Percentiles rank a stretch among this genome's conserved stretches.
phyloP scores from a whole-genome alignment of 371 early-diverging fungal genomes.

The Smittium culicis region DNA sequence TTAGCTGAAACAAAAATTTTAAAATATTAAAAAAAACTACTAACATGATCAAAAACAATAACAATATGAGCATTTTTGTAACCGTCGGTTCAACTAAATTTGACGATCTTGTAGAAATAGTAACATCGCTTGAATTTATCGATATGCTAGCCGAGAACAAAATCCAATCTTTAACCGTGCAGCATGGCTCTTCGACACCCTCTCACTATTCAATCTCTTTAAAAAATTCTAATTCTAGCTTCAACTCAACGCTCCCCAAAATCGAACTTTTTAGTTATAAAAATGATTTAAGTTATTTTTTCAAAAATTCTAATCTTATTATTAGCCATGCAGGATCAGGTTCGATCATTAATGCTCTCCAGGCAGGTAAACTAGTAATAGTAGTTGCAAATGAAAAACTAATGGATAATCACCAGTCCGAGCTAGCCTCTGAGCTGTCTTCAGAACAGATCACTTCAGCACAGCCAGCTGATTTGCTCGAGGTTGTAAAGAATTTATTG shows the following conservation, averaged over 20 bases:
- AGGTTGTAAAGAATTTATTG: too few species aligned
- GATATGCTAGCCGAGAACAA: conserved; percentile 30
- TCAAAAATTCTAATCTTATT: conserved; percentile 29
- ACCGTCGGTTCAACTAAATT: conserved; percentile 87
- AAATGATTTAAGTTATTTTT: conserved; percentile 11
- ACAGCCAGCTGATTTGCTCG: too few species aligned
- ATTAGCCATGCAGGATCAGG: conserved; percentile 54
- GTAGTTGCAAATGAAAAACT: conserved; percentile 59
- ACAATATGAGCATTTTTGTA: too few species aligned
- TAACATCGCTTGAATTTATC: conserved; percentile 36
- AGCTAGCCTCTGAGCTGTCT: conserved; percentile 59
- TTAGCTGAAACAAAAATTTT: too few species aligned
- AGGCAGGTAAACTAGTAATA: conserved; percentile 45
- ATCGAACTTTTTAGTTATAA: conserved; percentile 27
- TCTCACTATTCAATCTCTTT: too few species aligned
- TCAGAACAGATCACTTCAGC: too few species aligned
- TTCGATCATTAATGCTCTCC: conserved; percentile 63
- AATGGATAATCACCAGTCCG: conserved; percentile 79
- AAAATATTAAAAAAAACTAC: too few species aligned
- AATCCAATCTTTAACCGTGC: conserved; percentile 43
- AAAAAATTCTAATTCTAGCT: too few species aligned
- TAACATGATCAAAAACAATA: too few species aligned
- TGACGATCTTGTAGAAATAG: conserved; percentile 46
- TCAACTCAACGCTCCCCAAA: too few species aligned
- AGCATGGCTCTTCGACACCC: conserved; percentile 60